Conservation (phyloP, 371 early-diverging fungal species). For the Modicella reniformis region DNA sequence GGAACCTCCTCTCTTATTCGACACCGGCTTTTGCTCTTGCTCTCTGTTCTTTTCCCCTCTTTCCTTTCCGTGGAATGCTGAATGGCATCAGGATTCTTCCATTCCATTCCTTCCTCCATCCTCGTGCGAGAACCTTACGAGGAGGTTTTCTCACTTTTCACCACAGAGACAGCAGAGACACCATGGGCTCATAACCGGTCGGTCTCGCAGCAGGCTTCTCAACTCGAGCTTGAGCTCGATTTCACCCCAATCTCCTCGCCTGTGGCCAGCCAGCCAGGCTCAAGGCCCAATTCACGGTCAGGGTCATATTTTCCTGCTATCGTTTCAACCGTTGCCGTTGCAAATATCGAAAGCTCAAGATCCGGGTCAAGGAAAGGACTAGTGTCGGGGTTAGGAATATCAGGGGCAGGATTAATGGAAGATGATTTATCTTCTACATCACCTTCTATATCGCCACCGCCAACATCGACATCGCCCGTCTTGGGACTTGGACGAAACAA, state of each 20-base stretch:
- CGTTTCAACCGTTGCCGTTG: not conserved
- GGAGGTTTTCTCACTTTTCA: constrained; percentile 49
- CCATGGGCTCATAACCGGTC: constrained; percentile 51
- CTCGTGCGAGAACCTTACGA: constrained; percentile 38
- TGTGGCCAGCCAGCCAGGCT: constrained; percentile 26
- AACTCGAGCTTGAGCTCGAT: constrained; percentile 44
- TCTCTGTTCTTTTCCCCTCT: no score
- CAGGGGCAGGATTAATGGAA: not conserved
- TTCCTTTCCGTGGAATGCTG: no score
- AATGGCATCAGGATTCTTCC: constrained; percentile 42
- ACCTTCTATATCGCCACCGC: not conserved
- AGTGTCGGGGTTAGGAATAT: constrained; percentile 10
- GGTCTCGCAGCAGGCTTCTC: constrained; percentile 37
- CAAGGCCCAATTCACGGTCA: constrained; percentile 29
- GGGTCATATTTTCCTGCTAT: constrained; percentile 4
- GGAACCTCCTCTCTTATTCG: no score
- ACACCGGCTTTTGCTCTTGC: no score
- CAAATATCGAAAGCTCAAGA: not conserved
- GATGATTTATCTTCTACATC: not conserved
- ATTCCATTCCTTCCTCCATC: constrained; percentile 36
- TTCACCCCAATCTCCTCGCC: constrained; percentile 46
- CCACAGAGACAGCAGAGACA: constrained; percentile 33
- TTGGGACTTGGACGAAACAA: not conserved
- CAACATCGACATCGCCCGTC: not conserved
- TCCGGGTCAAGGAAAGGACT: not conserved